Evolutionary conservation across 768 basidiomycete genomes (phyloP).

Genomic region (Pluteus cervinus): DNA sequence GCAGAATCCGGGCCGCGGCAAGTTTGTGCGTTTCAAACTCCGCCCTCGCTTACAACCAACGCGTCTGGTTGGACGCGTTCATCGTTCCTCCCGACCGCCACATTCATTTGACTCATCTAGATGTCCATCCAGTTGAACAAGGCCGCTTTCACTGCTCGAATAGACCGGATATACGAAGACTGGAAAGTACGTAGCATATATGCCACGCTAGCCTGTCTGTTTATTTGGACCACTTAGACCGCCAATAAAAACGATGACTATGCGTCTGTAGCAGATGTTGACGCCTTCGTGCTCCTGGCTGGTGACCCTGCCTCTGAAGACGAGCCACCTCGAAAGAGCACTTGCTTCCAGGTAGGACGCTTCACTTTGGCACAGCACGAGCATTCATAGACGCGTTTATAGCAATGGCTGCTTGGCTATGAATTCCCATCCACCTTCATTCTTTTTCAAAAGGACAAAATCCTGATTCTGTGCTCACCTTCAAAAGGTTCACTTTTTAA

Average conservation of each 20-base stretch:
- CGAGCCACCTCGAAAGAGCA: constrained; percentile 85
- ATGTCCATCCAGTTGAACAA: constrained; percentile 78
- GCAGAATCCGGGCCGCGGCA: too few species aligned
- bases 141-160: constrained; percentile 45
- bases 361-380: constrained; percentile 2
- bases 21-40: constrained; percentile 18
- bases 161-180: constrained; percentile 51
- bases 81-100: constrained; percentile 12
- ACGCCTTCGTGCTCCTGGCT: constrained; percentile 65
- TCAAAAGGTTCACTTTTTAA: constrained; percentile 64
- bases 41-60: constrained; percentile 12
- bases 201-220: constrained; percentile 1
- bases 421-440: constrained; percentile 95
- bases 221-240: constrained; percentile 33
- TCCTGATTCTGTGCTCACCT: constrained; percentile 79
- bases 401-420: constrained; percentile 97
- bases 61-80: constrained; percentile 9
- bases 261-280: constrained; percentile 57
- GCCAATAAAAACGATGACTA: constrained; percentile 68
- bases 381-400: constrained; percentile 12
- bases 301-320: constrained; percentile 84
- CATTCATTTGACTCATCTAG: constrained; percentile 15
- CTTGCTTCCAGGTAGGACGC: constrained; percentile 76
- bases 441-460: constrained; percentile 71
- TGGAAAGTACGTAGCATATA: constrained; percentile 49